A percentile compares a stretch with the other conserved stretches of the same genome.
These are phyloP conservation scores for Heimioporus sp. DNA, from an alignment of 768 basidiomycete species.

Conservation along the genomic window DNA sequence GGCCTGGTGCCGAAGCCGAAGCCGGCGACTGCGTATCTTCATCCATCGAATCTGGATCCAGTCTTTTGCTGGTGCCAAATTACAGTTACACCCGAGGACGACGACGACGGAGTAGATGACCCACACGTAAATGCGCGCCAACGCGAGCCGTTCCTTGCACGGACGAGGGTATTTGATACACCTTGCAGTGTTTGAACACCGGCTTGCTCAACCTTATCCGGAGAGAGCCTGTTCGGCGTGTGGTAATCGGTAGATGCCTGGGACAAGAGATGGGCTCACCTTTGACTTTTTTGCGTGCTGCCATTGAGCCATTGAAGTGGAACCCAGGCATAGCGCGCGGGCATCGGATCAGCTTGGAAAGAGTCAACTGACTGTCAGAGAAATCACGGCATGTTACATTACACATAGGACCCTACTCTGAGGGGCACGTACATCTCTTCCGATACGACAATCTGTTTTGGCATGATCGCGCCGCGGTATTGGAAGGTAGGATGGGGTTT, in stretches of 20 bases:
- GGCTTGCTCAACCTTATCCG: constrained; percentile 85
- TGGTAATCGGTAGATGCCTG: background rate
- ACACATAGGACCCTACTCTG: constrained; percentile 80
- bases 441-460: constrained; percentile 71
- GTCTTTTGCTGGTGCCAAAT: too few species aligned
- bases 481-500: too few species aligned
- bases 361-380: background rate
- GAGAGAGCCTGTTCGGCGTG: constrained; percentile 61
- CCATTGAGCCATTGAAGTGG: constrained; percentile 91
- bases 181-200: constrained; percentile 84
- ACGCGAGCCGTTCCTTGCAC: constrained; percentile 92
- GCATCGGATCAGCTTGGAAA: constrained; percentile 74
- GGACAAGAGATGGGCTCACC: constrained; percentile 41
- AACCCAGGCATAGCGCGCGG: constrained; percentile 92
- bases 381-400: constrained; percentile 50
- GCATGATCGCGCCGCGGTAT: constrained; percentile 93
- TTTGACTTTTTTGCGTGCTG: constrained; percentile 96
- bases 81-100: too few species aligned
- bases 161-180: constrained; percentile 75
- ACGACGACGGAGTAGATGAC: constrained; percentile 7
- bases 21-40: too few species aligned
- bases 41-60: too few species aligned
- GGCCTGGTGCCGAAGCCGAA: too few species aligned
- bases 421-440: constrained; percentile 84
- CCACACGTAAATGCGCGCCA: constrained; percentile 68